phyloP scores from a whole-genome alignment of 2,329 filamentous ascomycete genomes.

The Fusarium drepaniforme region DNA sequence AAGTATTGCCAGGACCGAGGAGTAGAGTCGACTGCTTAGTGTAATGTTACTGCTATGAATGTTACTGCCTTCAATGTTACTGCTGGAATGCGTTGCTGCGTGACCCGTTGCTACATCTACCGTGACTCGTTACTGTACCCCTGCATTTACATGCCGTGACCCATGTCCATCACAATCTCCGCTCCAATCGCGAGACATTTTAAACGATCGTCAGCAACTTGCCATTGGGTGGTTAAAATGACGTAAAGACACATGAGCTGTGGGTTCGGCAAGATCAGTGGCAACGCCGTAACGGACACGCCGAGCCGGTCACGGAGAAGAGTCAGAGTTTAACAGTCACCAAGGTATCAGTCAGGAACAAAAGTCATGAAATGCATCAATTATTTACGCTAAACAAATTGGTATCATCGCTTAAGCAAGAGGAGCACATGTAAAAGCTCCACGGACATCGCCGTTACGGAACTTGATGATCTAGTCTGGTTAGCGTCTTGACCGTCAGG shows the following conservation, averaged over 20 bases:
- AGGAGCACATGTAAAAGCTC: constrained; percentile 46
- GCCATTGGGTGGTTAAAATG: constrained; percentile 4
- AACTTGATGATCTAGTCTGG: constrained; percentile 41
- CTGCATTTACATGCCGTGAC: background rate
- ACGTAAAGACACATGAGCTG: background rate
- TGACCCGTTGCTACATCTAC: background rate
- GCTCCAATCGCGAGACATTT: background rate
- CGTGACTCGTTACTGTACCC: background rate
- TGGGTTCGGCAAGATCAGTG: background rate
- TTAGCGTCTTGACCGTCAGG: constrained; percentile 17
- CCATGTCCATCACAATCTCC: constrained; percentile 1
- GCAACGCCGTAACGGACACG: background rate
- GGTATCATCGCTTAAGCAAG: constrained; percentile 40
- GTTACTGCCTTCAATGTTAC: background rate
- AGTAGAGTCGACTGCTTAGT: constrained; percentile 40
- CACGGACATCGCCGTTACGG: constrained; percentile 40
- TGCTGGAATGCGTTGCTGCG: background rate
- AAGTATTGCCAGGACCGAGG: constrained; percentile 78
- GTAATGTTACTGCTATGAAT: background rate
- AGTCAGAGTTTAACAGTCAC: background rate
- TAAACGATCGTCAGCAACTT: background rate
- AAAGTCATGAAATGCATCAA: constrained; percentile 8
- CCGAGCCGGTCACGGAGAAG: background rate
- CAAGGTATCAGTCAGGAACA: too few species aligned
- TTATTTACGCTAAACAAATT: constrained; percentile 27